These are phyloP conservation scores for Ceratobasidium sp. DNA, from an alignment of 1,284 basidiomycete genomes.

Conservation along the genomic window DNA sequence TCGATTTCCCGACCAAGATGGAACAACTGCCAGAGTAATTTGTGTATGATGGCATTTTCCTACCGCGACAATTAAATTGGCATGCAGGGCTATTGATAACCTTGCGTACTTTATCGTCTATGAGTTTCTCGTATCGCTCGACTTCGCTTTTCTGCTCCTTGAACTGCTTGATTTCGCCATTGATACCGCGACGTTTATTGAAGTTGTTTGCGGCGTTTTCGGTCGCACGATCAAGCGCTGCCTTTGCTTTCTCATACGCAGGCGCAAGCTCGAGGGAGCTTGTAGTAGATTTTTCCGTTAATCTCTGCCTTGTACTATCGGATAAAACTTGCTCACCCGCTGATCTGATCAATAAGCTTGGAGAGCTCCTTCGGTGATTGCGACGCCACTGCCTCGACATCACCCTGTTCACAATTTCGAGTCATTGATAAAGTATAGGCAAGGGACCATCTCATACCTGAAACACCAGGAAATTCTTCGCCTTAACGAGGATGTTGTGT, in stretches of 20 bases:
- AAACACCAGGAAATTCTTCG: conserved; percentile 99
- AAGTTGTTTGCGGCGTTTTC: conserved; percentile 95
- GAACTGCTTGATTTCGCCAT: conserved; percentile 96
- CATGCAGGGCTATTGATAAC: neutral
- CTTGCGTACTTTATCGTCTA: conserved; percentile 68
- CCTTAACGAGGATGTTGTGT: conserved; percentile 98
- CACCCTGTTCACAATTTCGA: conserved; percentile 60
- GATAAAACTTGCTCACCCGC: conserved; percentile 70
- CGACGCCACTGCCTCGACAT: conserved; percentile 97
- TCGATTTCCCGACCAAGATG: conserved; percentile 88
- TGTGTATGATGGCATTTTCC: conserved; percentile 83
- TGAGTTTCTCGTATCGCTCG: conserved; percentile 83
- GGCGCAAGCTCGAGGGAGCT: conserved; percentile 82
- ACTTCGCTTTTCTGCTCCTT: conserved; percentile 97
- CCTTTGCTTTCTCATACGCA: conserved; percentile 90
- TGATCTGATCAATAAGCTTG: conserved; percentile 93
- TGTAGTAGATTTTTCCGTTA: conserved; percentile 44
- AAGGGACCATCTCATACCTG: conserved; percentile 55
- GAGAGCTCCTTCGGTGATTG: conserved; percentile 93
- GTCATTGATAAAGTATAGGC: neutral
- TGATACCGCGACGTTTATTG: conserved; percentile 89
- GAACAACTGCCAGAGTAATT: conserved; percentile 88
- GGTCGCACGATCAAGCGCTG: conserved; percentile 86
- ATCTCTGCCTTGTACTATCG: too few species aligned
- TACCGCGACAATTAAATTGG: conserved; percentile 48